phyloP scores from a whole-genome alignment of 2,329 filamentous ascomycete genomes.

The Diatrype stigma region DNA sequence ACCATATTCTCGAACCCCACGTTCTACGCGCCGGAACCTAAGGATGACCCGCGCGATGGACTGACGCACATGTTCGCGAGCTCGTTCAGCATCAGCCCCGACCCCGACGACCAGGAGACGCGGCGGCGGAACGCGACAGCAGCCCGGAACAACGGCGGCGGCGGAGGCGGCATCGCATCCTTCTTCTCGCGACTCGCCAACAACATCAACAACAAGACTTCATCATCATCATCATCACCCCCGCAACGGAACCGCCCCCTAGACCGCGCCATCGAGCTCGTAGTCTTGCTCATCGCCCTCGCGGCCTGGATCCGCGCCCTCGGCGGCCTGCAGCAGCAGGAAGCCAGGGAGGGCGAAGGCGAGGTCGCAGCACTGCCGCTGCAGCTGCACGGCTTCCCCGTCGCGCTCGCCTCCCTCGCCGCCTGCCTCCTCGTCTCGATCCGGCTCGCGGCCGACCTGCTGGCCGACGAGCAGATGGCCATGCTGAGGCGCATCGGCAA shows the following conservation, averaged over 20 bases:
- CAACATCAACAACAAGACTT: too few species aligned
- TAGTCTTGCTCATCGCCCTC: slow-evolving; percentile 21
- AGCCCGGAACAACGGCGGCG: slow-evolving; percentile 4
- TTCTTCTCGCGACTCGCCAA: not conserved
- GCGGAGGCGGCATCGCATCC: not conserved
- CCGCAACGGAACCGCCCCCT: slow-evolving; percentile 5
- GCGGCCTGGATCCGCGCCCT: slow-evolving; percentile 23
- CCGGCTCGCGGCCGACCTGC: slow-evolving; percentile 25
- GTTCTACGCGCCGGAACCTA: slow-evolving; percentile 26
- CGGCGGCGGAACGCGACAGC: not conserved
- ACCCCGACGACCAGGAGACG: slow-evolving; percentile 19
- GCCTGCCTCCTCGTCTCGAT: slow-evolving; percentile 26
- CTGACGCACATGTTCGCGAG: slow-evolving; percentile 29
- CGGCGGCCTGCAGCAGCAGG: slow-evolving; percentile 5
- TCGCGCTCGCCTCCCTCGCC: slow-evolving; percentile 23
- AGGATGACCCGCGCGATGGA: slow-evolving; percentile 27
- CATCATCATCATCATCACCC: too few species aligned
- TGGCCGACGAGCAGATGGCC: slow-evolving; percentile 23
- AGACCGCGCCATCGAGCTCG: slow-evolving; percentile 21
- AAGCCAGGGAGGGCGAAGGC: not conserved
- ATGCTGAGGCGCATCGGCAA: too few species aligned
- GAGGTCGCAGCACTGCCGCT: not conserved
- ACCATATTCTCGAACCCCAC: slow-evolving; percentile 22
- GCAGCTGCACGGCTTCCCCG: slow-evolving; percentile 19
- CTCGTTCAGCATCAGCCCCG: slow-evolving; percentile 29